Evolutionary conservation across 192 early-diverging fungal species (phyloP).

Genomic region (Rhizophagus sp.): DNA sequence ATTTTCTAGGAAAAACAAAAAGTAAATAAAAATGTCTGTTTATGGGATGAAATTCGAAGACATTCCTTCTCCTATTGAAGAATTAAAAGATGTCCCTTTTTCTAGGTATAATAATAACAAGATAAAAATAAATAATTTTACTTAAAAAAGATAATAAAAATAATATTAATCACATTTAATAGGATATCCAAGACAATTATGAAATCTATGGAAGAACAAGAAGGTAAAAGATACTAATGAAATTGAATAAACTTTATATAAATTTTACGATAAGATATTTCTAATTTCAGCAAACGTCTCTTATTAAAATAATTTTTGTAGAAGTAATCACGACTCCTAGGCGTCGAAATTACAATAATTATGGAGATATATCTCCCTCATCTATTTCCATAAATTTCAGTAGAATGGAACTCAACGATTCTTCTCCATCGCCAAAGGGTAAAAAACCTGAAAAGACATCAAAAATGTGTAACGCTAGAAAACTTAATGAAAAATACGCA

Average conservation of each 20-base stretch:
- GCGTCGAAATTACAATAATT: background rate
- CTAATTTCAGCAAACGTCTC: too few species aligned
- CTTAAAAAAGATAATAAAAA: background rate
- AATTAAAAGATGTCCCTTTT: slow-evolving; percentile 6
- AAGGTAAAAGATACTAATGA: background rate
- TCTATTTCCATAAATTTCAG: too few species aligned
- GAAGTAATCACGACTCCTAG: background rate
- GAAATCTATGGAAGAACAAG: background rate
- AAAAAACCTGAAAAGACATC: background rate
- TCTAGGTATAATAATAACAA: background rate
- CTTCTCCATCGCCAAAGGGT: background rate
- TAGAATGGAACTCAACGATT: background rate
- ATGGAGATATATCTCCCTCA: background rate
- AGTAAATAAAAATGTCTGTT: background rate
- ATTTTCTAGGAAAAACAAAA: too few species aligned
- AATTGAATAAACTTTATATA: background rate
- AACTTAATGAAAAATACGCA: slow-evolving; percentile 16
- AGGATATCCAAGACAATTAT: slow-evolving; percentile 6
- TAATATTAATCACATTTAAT: background rate
- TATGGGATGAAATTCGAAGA: background rate
- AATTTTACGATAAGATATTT: too few species aligned
- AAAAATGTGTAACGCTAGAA: background rate
- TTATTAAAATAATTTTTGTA: background rate
- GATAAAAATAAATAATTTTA: background rate
- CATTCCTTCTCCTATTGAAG: background rate